Evolutionary conservation across 2,329 filamentous ascomycete species (phyloP).

Genomic region (Exserohilum turcica): DNA sequence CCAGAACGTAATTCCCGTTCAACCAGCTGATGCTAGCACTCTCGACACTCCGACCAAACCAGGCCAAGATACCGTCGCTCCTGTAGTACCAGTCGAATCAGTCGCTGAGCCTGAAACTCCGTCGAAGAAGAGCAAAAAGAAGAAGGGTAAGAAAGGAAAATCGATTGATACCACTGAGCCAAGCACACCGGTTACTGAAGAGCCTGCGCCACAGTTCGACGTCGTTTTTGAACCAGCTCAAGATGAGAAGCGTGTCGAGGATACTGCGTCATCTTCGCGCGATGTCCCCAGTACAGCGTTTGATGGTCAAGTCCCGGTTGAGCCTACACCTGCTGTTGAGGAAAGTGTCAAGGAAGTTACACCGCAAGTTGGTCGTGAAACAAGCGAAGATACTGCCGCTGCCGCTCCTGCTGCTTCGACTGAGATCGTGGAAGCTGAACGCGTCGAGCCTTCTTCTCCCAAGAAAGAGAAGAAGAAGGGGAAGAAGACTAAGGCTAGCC

Average conservation of each 20-base stretch:
- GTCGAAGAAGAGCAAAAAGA: slow-evolving; percentile 32
- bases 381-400: slow-evolving; percentile 2
- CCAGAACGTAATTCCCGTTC: not conserved
- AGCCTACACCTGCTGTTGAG: not conserved
- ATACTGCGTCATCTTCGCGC: not conserved
- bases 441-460: slow-evolving; percentile 16
- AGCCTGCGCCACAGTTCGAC: slow-evolving; percentile 9
- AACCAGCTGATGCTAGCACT: not conserved
- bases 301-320: not conserved
- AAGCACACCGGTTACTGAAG: slow-evolving; percentile 11
- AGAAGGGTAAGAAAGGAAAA: slow-evolving; percentile 32
- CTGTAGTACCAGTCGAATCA: slow-evolving; percentile 3
- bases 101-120: slow-evolving; percentile 9
- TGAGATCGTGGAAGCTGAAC: slow-evolving; percentile 8
- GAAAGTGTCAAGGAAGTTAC: not conserved
- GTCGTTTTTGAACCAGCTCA: slow-evolving; percentile 3
- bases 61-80: slow-evolving; percentile 7
- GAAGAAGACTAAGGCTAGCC: slow-evolving; percentile 19
- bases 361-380: not conserved
- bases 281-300: not conserved
- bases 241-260: slow-evolving; percentile 5
- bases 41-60: slow-evolving; percentile 5
- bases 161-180: slow-evolving; percentile 14
- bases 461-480: slow-evolving; percentile 28
- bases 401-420: not conserved